Evolutionary conservation across 2,329 filamentous ascomycete species (phyloP), one percentile per base, ranked within the genome.

Genomic region (Xylaria sp.): DNA sequence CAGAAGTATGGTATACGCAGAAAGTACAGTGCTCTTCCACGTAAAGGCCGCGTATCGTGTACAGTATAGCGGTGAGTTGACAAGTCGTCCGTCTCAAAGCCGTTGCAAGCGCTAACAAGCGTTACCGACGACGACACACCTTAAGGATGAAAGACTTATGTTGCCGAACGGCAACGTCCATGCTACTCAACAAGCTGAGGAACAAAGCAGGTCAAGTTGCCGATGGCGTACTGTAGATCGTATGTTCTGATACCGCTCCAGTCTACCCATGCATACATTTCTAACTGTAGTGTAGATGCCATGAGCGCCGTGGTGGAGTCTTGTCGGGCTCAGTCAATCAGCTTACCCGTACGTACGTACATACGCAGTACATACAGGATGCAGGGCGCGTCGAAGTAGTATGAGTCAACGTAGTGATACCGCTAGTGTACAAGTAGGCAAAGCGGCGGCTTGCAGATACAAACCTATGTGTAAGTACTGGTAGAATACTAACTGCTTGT

Each of bases 401-500:
- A 68, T 72, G 70, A 72, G 67, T 74, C 71, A 75, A 77, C 70
- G 63, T 57, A 70, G 70, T 68, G 60, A 68, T 58, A 72, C 69
- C 54, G 70, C 73, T 73, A 72, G 72, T 54, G 57, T 46, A 34
- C 34, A 50, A 50, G 39, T 52, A 50, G 51, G 41, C 41, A 59
- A 65, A 58, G 32, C 55, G 62, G 55, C 54, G 62, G 63, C 60
- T 66, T 72, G 73, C 69, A 74, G 70, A 73, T 70, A 69, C 67
- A 71, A 66, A 71, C 71, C 23, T 59, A 15, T 50, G 2, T 52
- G 48, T 25, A 44, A 34, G 46, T 25, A 25, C 23, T 25, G 23
- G 23, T 65, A 23, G 20, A n/a, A 10, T 41, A 41, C 9, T 25
- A 25, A 25, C 23, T 28, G 28, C 28, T 28, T 28, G 28, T 28